Evolutionary conservation across 192 early-diverging fungal genomes (phyloP).

Genomic region (Coemansia sp.): DNA sequence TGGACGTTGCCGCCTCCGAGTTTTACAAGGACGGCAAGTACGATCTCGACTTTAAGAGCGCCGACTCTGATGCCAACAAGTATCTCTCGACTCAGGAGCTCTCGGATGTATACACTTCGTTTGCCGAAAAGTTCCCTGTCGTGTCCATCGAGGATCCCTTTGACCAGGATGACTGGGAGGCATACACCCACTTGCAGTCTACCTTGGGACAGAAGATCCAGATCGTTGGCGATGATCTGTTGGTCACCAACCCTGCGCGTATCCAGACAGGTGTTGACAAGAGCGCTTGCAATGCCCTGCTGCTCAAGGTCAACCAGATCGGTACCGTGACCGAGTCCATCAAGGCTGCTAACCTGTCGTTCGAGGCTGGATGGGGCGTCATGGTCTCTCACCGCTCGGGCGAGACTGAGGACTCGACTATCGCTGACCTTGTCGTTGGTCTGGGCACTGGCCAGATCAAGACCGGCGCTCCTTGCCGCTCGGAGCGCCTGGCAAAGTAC

Average conservation of each 20-base stretch:
- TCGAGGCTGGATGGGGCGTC: slow-evolving; percentile 94
- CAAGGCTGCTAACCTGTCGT: slow-evolving; percentile 74
- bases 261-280: slow-evolving; percentile 89
- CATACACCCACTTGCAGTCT: slow-evolving; percentile 79
- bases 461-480: slow-evolving; percentile 98
- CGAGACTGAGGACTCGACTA: slow-evolving; percentile 97
- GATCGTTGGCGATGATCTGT: slow-evolving; percentile 97
- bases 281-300: slow-evolving; percentile 91
- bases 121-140: slow-evolving; percentile 83
- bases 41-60: slow-evolving; percentile 98
- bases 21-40: slow-evolving; percentile 98
- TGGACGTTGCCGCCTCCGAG: slow-evolving; percentile 98
- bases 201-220: slow-evolving; percentile 70
- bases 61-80: slow-evolving; percentile 75
- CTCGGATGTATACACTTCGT: slow-evolving; percentile 81
- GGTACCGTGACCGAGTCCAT: slow-evolving; percentile 97
- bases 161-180: slow-evolving; percentile 98
- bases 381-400: slow-evolving; percentile 99
- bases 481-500: slow-evolving; percentile 97
- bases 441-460: slow-evolving; percentile 97
- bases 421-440: slow-evolving; percentile 97
- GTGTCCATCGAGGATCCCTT: slow-evolving; percentile 99
- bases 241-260: slow-evolving; percentile 96
- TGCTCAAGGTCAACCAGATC: slow-evolving; percentile 99
- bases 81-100: slow-evolving; percentile 77